These are phyloP conservation scores for Argentina anserina DNA, from an alignment of 306 rosid species.

Conservation along the genomic window DNA sequence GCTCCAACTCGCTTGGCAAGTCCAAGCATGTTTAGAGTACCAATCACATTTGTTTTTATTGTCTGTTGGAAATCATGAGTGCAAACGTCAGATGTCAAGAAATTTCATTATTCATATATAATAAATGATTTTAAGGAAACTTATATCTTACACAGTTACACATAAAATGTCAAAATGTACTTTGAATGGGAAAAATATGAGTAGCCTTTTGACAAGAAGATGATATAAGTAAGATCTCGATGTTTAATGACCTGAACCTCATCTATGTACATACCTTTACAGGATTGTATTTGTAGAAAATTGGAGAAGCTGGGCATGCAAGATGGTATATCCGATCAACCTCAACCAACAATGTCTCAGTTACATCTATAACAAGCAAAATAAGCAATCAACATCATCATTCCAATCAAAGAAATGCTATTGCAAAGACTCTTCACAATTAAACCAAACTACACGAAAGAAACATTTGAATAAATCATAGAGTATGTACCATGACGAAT, in stretches of 20 bases:
- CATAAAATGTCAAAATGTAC: background rate
- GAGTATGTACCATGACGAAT: constrained; percentile 77
- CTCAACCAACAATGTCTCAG: constrained; percentile 79
- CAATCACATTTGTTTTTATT: constrained; percentile 92
- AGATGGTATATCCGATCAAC: constrained; percentile 97
- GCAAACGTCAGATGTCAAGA: constrained; percentile 25
- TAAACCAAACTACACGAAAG: background rate
- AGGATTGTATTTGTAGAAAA: constrained; percentile 94
- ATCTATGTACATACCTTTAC: constrained; percentile 58
- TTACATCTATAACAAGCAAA: constrained; percentile 56
- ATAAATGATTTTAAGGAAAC: background rate
- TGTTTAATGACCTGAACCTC: background rate
- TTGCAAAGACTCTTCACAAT: background rate
- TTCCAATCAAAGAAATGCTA: background rate
- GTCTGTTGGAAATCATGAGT: constrained; percentile 54
- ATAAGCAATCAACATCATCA: constrained; percentile 8
- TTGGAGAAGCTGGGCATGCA: constrained; percentile 97
- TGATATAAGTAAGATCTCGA: background rate
- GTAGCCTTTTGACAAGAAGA: background rate
- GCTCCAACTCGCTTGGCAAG: constrained; percentile 99
- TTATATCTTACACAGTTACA: too few relatives aligned
- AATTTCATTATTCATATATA: background rate
- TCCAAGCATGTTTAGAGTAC: constrained; percentile 96
- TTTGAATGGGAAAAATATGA: background rate
- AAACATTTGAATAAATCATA: constrained; percentile 9